Conservation (phyloP, 163 green algal species). For the Chlamydomonas reinhardtii region DNA sequence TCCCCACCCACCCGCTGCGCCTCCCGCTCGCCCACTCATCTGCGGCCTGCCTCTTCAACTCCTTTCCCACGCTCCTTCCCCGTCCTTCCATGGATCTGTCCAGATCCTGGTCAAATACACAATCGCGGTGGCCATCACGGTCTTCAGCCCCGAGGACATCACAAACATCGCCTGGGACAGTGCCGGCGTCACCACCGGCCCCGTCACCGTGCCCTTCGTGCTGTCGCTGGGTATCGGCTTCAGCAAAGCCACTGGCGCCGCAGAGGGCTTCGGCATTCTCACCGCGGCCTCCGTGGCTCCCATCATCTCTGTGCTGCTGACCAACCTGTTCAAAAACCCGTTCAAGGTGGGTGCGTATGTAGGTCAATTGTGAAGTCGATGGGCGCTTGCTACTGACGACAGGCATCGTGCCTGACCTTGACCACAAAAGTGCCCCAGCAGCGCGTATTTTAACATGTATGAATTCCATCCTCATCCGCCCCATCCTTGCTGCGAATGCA, state of each 20-base stretch:
- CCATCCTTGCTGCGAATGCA: too few species aligned
- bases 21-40: too few species aligned
- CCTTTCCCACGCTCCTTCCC: too few species aligned
- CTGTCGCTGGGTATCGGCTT: conserved; percentile 67
- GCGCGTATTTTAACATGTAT: too few species aligned
- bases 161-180: conserved; percentile 66
- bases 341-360: conserved; percentile 22
- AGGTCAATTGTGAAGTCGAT: too few species aligned
- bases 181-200: conserved; percentile 57
- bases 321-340: conserved; percentile 57
- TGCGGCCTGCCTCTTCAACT: too few species aligned
- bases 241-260: conserved; percentile 50
- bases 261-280: conserved; percentile 66
- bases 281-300: conserved; percentile 61
- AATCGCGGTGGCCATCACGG: conserved; percentile 53
- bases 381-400: too few species aligned
- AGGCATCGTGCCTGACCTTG: too few species aligned
- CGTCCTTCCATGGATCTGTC: too few species aligned
- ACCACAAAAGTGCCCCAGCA: background rate
- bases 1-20: too few species aligned
- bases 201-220: conserved; percentile 70
- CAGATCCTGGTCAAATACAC: conserved; percentile 56
- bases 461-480: too few species aligned
- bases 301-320: conserved; percentile 65
- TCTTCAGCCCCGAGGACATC: conserved; percentile 54